Evolutionary conservation across 345 rosid genomes (phyloP).

Genomic region (Trapa incisa): DNA sequence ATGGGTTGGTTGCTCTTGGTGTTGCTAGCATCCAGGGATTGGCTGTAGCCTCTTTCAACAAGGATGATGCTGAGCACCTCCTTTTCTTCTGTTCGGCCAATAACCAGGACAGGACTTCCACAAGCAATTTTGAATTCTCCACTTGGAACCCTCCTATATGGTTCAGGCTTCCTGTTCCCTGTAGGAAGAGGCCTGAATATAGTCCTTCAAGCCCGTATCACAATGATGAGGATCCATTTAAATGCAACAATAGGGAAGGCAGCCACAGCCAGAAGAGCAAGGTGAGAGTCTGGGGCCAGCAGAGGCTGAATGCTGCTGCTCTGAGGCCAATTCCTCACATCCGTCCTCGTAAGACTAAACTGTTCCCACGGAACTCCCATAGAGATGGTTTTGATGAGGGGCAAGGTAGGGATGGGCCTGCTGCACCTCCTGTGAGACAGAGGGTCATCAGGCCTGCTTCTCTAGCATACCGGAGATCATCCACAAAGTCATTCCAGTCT

Average conservation of each 20-base stretch:
- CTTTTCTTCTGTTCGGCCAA: conserved; percentile 24
- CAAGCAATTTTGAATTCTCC: not conserved
- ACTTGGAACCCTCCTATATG: conserved; percentile 19
- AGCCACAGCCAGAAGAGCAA: not conserved
- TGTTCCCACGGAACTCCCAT: conserved; percentile 24
- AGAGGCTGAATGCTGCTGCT: conserved; percentile 30
- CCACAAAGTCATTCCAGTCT: conserved; percentile 32
- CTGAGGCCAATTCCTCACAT: conserved; percentile 44
- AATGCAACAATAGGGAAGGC: conserved; percentile 9
- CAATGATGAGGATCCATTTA: conserved; percentile 6
- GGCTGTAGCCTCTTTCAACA: conserved; percentile 40
- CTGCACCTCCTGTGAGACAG: conserved; percentile 12
- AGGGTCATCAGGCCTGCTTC: conserved; percentile 13
- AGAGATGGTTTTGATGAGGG: conserved; percentile 30
- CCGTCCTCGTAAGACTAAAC: conserved; percentile 24
- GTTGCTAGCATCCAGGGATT: conserved; percentile 43
- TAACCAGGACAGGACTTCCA: conserved; percentile 8
- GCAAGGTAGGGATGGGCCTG: conserved; percentile 20
- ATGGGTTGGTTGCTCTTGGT: conserved; percentile 37
- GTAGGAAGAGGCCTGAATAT: conserved; percentile 22
- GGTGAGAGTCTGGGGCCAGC: conserved; percentile 5
- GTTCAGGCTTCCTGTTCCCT: conserved; percentile 37
- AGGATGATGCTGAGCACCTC: conserved; percentile 31
- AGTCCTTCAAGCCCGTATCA: conserved; percentile 11
- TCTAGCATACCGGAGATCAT: conserved; percentile 24